phyloP scores from a whole-genome alignment of 306 rosid species.

The barrel medic (Medicago truncatula) region MtrunA17r5.0-ANR NC_053049.1:2978001-2978500 shows the following conservation, averaged over 20 bases:
- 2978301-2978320: slow-evolving; percentile 62
- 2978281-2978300: slow-evolving; percentile 43
- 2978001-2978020: slow-evolving; percentile 8
- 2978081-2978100: slow-evolving; percentile 11
- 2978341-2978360: slow-evolving; percentile 65
- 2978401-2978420: slow-evolving; percentile 9
- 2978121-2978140: slow-evolving; percentile 29
- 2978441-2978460: slow-evolving; percentile 1
- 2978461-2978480: slow-evolving; percentile 2
- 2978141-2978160: slow-evolving; percentile 22
- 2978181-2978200: slow-evolving; percentile 69
- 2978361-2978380: slow-evolving; percentile 26
- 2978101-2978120: slow-evolving; percentile 19
- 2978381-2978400: slow-evolving; percentile 34
- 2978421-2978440: neutral
- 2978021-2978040: slow-evolving; percentile 33
- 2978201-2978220: slow-evolving; percentile 76
- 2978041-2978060: slow-evolving; percentile 33
- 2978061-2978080: slow-evolving; percentile 19
- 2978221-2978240: slow-evolving; percentile 84
- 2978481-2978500: slow-evolving; percentile 28
- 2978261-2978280: slow-evolving; percentile 48
- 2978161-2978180: slow-evolving; percentile 46
- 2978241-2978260: slow-evolving; percentile 60
- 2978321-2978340: slow-evolving; percentile 53